These are phyloP conservation scores for Diutina ranongensis DNA, from an alignment of 1,139 yeast species.

Conservation along the genomic window DNA sequence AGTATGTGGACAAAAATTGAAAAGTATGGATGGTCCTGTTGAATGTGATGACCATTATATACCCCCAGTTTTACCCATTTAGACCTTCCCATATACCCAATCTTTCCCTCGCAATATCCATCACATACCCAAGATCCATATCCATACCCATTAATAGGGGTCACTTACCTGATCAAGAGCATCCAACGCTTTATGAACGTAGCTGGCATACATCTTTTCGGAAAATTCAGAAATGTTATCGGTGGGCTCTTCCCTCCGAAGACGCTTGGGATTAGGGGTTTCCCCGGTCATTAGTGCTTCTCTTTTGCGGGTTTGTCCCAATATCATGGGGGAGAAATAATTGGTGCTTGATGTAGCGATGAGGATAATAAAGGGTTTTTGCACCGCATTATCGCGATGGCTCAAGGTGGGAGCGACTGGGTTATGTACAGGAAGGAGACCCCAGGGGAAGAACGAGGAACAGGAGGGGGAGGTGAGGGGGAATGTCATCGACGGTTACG, in stretches of 20 bases:
- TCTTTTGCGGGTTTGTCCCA: constrained; percentile 5
- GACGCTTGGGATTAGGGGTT: not conserved
- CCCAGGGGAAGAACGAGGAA: not conserved
- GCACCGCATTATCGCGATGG: not conserved
- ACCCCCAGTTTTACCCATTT: not conserved
- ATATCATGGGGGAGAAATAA: not conserved
- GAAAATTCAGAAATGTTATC: constrained; percentile 16
- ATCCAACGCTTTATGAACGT: constrained; percentile 58
- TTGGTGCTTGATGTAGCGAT: not conserved
- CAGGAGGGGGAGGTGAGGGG: not conserved
- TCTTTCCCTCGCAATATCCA: not conserved
- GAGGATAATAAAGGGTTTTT: not conserved
- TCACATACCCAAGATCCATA: not conserved
- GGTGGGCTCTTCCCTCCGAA: not conserved
- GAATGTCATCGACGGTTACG: too few relatives aligned
- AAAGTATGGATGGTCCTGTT: not conserved
- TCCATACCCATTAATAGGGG: constrained; percentile 4
- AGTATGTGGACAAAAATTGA: constrained; percentile 10
- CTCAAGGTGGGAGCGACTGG: too few relatives aligned
- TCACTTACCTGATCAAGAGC: constrained; percentile 52
- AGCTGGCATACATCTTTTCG: constrained; percentile 50
- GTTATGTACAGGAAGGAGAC: not conserved
- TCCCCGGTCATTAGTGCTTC: constrained; percentile 3
- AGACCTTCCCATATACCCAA: not conserved
- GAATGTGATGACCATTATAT: not conserved